Evolutionary conservation across 2,329 filamentous ascomycete genomes (phyloP), one percentile per base, ranked within the genome.

Genomic region (Scedosporium aurantiacum): DNA sequence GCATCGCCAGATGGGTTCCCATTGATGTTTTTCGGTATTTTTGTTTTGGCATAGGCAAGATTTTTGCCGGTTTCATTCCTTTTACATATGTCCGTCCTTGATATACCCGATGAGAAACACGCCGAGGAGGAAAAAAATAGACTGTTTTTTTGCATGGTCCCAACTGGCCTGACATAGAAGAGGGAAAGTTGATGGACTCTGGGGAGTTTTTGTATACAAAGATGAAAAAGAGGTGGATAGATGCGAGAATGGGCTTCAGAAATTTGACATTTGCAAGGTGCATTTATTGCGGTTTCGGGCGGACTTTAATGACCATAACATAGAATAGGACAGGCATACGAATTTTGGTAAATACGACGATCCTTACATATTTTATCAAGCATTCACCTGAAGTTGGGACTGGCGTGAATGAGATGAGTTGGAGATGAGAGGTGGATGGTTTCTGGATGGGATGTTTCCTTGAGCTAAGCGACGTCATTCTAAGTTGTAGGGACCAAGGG

Each of bases 31-130:
- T 47, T 27, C 10, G 27, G 37, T 47, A 10, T 52, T 25, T 60
- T 50, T 32, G 23, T 25, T 32, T 50, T 52, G 4, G 43, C 43
- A 40, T 41, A 18, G 10, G 45, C 27, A 21, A 61, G 7, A 21
- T 23, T 57, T 25, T 25, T 58, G 43, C 28, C 50, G 55, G 32
- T 54, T 18, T 12, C 57, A 52, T 62, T 64, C 54, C 43, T 45
- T 60, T 59, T 47, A 62, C 16, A 58, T 62, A 63, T 37, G 60
- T 57, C 55, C 55, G 62, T 54, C 50, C 50, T 54, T 54, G 18
- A 54, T 54, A 54, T 54, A 54, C 50, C 50, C 58, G 43, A 23
- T 27, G 27, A 37, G 52, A 40, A 27, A 40, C 14, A 57, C 27
- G 18, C 7, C 23, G 10, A 25, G 7, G 58, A 21, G 7, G 25